These are phyloP conservation scores for Herpotrichia juniperi DNA, from an alignment of 2,329 filamentous ascomycete genomes.

Conservation along the genomic window DNA sequence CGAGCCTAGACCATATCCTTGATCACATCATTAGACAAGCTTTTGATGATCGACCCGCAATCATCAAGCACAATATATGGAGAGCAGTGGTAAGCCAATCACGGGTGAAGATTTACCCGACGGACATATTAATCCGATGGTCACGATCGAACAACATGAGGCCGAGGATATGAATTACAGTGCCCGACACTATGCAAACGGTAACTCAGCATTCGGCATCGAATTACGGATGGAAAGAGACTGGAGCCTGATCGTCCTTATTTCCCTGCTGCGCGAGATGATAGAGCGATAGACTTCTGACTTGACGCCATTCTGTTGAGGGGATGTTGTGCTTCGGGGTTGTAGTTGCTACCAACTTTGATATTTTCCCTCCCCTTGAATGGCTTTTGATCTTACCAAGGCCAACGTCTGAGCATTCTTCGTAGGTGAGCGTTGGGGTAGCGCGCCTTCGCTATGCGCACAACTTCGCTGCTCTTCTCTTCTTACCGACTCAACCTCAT, in stretches of 20 bases:
- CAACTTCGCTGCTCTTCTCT: slow-evolving; percentile 78
- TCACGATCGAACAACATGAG: neutral
- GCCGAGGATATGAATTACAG: slow-evolving; percentile 5
- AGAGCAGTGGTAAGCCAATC: neutral
- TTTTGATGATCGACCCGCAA: slow-evolving; percentile 10
- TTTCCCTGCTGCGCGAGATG: neutral
- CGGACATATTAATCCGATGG: slow-evolving; percentile 5
- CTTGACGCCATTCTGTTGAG: neutral
- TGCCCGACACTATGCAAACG: slow-evolving; percentile 6
- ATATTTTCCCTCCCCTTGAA: neutral
- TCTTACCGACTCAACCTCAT: slow-evolving; percentile 72
- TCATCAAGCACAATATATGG: slow-evolving; percentile 4
- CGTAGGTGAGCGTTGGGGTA: neutral
- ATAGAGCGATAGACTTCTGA: neutral
- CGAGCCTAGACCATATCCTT: neutral
- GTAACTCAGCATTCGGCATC: too few species aligned
- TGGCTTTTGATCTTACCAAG: neutral
- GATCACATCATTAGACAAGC: slow-evolving; percentile 4
- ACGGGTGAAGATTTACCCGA: slow-evolving; percentile 1
- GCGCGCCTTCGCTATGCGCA: slow-evolving; percentile 62
- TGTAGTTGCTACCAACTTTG: neutral
- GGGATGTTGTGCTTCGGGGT: neutral
- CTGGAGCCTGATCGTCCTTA: neutral
- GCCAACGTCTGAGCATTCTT: neutral
- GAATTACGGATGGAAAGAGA: neutral